Base-by-base conservation (phyloP, 2,329 filamentous ascomycete species). In the Cytospora piceae region DNA sequence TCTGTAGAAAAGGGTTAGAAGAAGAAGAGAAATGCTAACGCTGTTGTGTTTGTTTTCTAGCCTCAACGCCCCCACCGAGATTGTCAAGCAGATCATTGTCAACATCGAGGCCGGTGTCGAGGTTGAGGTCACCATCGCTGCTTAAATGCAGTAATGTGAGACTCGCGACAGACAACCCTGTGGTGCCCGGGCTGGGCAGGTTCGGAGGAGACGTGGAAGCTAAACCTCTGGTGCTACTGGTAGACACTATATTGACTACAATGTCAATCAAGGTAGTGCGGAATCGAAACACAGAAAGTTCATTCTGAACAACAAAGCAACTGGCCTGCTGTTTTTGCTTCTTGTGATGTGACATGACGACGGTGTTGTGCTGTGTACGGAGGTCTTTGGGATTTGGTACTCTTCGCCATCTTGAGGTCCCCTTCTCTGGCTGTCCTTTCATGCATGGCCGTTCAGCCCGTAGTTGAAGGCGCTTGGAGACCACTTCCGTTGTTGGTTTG, bases 51-150 rank as follows among this genome's bases (percentile, higher is more conserved):
- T 37, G 9, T 37, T 15, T 34, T 42, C 34, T 58, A 91, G 89
- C 83, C 86, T 99, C 73, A 94, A 96, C 84, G 95, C 95, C 76
- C 95, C 95, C 70, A 99, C 95, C 77, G 95, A 99, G 89, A 90
- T 94, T 73, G 92, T 96, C 85, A 96, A 96, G 90, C 90, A 93
- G 83, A 94, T 95, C 86, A 95, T 95, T 80, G 91, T 95, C 86
- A 96, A 95, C 86, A 95, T 95, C 80, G 92, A 95, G 85, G 92
- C 92, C 72, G 92, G 92, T 85, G 92, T 95, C 78, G 92, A 95
- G 87, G 92, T 95, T 74, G 92, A 95, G 87, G 92, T 95, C 75
- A 95, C 92, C 79, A 95, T 95, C 78, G 92, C 92, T 78, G 91
- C 92, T 79, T 93, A 91, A 83, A 72, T 57, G 58, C 42, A 8